These are phyloP conservation scores for Aphanocladium album DNA, from an alignment of 2,329 filamentous ascomycete species.

Conservation along the genomic window DNA sequence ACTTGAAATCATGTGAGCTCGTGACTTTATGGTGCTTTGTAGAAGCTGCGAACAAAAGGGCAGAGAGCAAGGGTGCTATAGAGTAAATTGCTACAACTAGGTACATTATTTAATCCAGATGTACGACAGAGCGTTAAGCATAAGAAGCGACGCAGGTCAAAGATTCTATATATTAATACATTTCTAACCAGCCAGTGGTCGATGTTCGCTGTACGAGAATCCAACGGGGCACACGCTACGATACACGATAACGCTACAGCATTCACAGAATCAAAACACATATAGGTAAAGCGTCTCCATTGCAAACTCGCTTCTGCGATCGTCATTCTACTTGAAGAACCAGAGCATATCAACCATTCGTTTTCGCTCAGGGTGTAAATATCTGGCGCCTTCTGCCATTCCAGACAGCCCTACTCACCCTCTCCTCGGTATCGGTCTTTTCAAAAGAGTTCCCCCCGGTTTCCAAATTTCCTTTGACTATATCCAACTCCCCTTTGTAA, in stretches of 20 bases:
- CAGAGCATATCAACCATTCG: neutral
- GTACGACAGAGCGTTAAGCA: neutral
- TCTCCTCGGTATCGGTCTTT: neutral
- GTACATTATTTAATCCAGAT: neutral
- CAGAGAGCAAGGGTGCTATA: neutral
- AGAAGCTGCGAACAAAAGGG: too few relatives aligned
- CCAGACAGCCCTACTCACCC: too few relatives aligned
- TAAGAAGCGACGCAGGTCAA: too few relatives aligned
- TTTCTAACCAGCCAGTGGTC: too few relatives aligned
- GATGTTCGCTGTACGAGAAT: too few relatives aligned
- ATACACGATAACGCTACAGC: too few relatives aligned
- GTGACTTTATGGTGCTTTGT: too few relatives aligned
- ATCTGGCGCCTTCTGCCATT: neutral
- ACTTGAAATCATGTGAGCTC: too few relatives aligned
- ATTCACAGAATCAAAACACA: neutral
- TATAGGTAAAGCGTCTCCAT: neutral
- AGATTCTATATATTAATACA: too few relatives aligned
- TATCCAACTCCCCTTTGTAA: constrained; percentile 1
- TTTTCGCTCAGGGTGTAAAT: neutral
- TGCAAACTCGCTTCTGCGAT: neutral
- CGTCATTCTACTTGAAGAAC: neutral
- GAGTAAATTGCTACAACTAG: neutral
- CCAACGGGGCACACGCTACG: too few relatives aligned
- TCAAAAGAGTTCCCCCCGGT: neutral
- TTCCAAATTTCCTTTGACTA: neutral